Base-by-base conservation (phyloP, 768 basidiomycete genomes). In the Myochromella boudieri region DNA sequence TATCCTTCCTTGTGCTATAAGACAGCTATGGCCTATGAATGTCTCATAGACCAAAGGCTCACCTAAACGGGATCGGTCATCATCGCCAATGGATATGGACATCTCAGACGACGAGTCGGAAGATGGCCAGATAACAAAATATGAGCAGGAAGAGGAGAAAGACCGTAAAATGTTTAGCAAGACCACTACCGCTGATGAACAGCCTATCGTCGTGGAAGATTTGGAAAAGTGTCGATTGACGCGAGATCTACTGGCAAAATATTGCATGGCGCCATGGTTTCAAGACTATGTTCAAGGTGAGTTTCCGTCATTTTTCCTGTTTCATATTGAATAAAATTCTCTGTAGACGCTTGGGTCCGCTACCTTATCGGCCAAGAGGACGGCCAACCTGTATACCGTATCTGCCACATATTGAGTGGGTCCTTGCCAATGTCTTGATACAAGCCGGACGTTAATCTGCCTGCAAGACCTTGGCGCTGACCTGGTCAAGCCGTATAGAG, bases 61-160 rank as follows among this genome's bases (percentile, higher is more conserved):
- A 10, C 83, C 84, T 3, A 81, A 81, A 58, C 79, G 81, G 15
- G 84, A 87, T 38, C 78, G 84, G 20, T 86, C 85, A 2, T 84
- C 87, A 1, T 91, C 90, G 17, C 85, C 88, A 1, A 87, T 85
- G 77, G 87, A 88, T 58, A 91, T 90, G 80, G 90, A 89, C 37
- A 86, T 85, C 21, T 87, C 85, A n/a, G 82, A 84, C 24, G 87
- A 89, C 37, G 92, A 90, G 34, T 91, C 87, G 11, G 90, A 90
- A 47, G 87, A 91, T 52, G 89, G 88, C 0, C 84, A 87, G 62
- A 85, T 90, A 47, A 82, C 74, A 31, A 84, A 82, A 56, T 76
- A 74, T 21, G 85, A 90, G 46, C 83, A 88, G 52, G 82, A 87
- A 53, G 86, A 90, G 58, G 85, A 83, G 58, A 78, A 77, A 44